phyloP scores from a whole-genome alignment of 2,329 filamentous ascomycete species.

The Chaetomium strumarium region DNA sequence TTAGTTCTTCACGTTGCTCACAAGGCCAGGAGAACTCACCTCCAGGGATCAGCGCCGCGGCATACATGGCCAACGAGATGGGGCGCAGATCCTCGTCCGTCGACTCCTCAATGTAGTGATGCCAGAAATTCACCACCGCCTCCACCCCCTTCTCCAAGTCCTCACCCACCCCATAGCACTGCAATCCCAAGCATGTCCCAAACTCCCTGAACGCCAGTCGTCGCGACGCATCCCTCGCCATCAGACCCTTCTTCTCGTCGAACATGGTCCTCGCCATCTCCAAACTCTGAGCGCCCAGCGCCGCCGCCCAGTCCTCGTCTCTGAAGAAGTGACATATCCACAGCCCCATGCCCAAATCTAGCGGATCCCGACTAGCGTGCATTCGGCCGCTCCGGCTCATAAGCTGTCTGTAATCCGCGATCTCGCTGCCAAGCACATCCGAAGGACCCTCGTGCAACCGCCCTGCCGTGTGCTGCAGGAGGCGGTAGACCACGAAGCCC shows the following conservation, averaged over 20 bases:
- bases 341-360: conserved; percentile 56
- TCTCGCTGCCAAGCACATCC: conserved; percentile 40
- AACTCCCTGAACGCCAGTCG: conserved; percentile 51
- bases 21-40: conserved; percentile 30
- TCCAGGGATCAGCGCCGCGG: conserved; percentile 48
- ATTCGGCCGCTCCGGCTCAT: conserved; percentile 40
- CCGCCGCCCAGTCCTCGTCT: conserved; percentile 43
- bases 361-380: conserved; percentile 41
- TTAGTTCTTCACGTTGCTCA: conserved; percentile 1
- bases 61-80: conserved; percentile 53
- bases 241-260: conserved; percentile 16
- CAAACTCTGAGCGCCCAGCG: conserved; percentile 31
- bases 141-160: conserved; percentile 25
- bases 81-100: conserved; percentile 39
- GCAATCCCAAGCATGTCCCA: conserved; percentile 45
- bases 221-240: conserved; percentile 22
- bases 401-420: conserved; percentile 45
- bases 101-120: conserved; percentile 30
- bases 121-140: conserved; percentile 32
- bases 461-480: conserved; percentile 40
- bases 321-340: conserved; percentile 50
- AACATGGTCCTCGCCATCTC: conserved; percentile 25
- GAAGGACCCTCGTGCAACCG: conserved; percentile 19
- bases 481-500: conserved; percentile 45
- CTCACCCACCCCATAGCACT: conserved; percentile 34